phyloP scores from a whole-genome alignment of 1,139 yeast genomes.

The Tardiomyces blankii region DNA sequence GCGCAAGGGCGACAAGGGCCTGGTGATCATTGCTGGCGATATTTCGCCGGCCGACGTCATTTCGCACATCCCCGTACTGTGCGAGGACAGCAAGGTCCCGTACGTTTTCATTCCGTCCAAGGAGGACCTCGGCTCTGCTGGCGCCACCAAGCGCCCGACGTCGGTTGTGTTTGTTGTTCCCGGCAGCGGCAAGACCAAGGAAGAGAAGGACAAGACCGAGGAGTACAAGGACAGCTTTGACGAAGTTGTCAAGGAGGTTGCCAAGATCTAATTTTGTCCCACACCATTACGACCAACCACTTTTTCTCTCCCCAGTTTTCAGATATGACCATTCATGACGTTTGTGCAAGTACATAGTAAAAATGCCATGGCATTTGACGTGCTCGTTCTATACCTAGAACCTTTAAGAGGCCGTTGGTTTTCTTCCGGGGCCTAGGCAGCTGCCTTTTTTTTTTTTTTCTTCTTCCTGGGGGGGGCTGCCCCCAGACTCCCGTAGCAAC shows the following conservation, averaged over 20 bases:
- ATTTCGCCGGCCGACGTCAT: constrained; percentile 96
- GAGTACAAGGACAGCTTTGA: constrained; percentile 91
- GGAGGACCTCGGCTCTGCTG: constrained; percentile 97
- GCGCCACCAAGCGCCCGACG: constrained; percentile 98
- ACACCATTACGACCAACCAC: background rate
- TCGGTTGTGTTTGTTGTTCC: constrained; percentile 97
- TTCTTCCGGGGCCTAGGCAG: no score
- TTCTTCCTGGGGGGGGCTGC: no score
- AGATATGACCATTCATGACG: no score
- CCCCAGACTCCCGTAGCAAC: no score
- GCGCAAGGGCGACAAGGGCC: constrained; percentile 96
- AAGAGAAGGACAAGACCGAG: constrained; percentile 55
- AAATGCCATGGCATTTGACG: no score
- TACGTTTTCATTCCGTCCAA: constrained; percentile 90
- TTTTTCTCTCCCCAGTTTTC: no score
- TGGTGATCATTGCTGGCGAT: constrained; percentile 95
- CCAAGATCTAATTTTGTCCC: constrained; percentile 14
- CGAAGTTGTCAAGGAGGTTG: constrained; percentile 88
- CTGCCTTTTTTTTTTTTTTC: no score
- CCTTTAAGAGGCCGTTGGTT: no score
- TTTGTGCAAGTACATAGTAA: no score
- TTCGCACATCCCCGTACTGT: constrained; percentile 92
- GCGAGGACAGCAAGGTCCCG: constrained; percentile 90
- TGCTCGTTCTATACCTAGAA: no score
- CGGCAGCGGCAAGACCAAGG: constrained; percentile 83